Percentiles rank a stretch among this genome's conserved stretches.
Conservation (phyloP, 305 asterid genomes). For the Fraxinus sp. region DNA sequence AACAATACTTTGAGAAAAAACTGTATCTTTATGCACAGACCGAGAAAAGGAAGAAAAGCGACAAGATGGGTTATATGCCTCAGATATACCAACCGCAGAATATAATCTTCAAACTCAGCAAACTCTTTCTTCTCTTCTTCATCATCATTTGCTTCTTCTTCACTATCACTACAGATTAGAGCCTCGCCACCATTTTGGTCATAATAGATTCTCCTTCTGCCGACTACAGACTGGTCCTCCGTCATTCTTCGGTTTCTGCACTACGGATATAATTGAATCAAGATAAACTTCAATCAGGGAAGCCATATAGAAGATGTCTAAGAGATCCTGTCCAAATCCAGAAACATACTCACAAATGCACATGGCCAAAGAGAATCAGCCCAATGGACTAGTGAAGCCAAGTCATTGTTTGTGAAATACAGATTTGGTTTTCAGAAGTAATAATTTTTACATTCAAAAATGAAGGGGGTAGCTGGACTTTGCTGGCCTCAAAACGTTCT, state of each 20-base stretch:
- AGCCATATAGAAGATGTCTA: background rate
- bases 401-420: background rate
- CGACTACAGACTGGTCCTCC: constrained; percentile 93
- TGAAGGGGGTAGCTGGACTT: background rate
- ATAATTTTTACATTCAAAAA: background rate
- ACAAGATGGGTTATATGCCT: constrained; percentile 19
- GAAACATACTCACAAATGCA: background rate
- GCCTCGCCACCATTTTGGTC: constrained; percentile 94
- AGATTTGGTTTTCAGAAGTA: background rate
- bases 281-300: background rate
- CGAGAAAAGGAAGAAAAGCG: constrained; percentile 15
- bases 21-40: background rate
- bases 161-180: constrained; percentile 93
- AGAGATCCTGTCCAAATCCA: background rate
- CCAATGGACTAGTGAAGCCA: background rate
- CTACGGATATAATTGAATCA: background rate
- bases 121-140: constrained; percentile 88
- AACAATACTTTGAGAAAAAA: constrained; percentile 8
- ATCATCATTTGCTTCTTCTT: constrained; percentile 78
- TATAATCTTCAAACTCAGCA: constrained; percentile 76
- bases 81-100: constrained; percentile 72
- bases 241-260: constrained; percentile 95
- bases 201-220: constrained; percentile 95
- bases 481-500: background rate
- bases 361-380: background rate